Conservation (phyloP, 257 asterid genomes). For the Gentiana straminea region DNA sequence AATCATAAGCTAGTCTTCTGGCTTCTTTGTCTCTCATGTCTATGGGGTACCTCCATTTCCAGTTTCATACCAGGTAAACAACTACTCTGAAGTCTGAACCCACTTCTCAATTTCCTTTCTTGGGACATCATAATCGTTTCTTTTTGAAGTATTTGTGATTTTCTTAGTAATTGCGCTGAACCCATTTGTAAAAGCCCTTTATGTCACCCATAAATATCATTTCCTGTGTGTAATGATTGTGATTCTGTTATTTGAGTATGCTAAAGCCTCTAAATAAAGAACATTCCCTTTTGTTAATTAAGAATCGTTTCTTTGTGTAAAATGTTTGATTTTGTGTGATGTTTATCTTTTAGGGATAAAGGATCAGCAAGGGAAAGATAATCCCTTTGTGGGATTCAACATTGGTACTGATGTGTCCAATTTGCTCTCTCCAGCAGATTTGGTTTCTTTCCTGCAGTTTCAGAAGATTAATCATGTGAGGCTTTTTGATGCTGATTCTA, state of each 20-base stretch:
- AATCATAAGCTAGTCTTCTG: slow-evolving; percentile 22
- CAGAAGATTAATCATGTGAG: slow-evolving; percentile 81
- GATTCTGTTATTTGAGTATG: not conserved
- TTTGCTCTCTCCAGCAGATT: slow-evolving; percentile 45
- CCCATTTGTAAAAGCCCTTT: too few relatives aligned
- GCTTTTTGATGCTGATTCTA: slow-evolving; percentile 70
- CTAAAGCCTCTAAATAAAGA: not conserved
- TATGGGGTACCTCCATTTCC: slow-evolving; percentile 17
- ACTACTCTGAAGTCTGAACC: not conserved
- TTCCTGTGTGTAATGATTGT: too few relatives aligned
- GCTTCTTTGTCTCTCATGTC: slow-evolving; percentile 15
- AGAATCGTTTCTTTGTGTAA: not conserved
- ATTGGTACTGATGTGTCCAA: slow-evolving; percentile 84
- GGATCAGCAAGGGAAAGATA: slow-evolving; percentile 49
- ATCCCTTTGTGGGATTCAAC: slow-evolving; percentile 87
- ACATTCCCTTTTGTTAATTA: too few relatives aligned
- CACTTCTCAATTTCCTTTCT: slow-evolving; percentile 8
- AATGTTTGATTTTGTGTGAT: not conserved
- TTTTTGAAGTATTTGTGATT: too few relatives aligned
- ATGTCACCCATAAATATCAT: too few relatives aligned
- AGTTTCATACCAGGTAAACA: slow-evolving; percentile 32
- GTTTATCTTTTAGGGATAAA: slow-evolving; percentile 23
- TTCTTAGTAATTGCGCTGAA: too few relatives aligned
- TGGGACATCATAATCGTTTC: too few relatives aligned
- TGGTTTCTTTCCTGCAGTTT: slow-evolving; percentile 54